These are phyloP conservation scores for Cryptococcus sp. DNA, from an alignment of 1,284 basidiomycete species.

Conservation along the genomic window DNA sequence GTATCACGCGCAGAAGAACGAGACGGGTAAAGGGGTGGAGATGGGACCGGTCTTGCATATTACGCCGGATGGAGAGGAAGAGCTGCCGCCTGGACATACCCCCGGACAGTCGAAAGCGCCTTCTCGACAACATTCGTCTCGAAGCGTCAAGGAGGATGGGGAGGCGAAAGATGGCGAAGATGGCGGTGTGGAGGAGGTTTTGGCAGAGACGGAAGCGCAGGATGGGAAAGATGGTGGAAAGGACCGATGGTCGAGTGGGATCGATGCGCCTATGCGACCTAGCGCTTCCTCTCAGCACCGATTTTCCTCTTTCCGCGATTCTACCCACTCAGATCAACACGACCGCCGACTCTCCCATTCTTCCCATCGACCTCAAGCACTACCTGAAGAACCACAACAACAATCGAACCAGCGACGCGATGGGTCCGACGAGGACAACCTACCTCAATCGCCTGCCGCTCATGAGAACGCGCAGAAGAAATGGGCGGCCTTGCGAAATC, in stretches of 20 bases:
- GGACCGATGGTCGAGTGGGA: slow-evolving; percentile 7
- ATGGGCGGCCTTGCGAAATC: slow-evolving; percentile 30
- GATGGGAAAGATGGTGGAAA: slow-evolving; percentile 5
- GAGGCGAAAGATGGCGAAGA: not conserved
- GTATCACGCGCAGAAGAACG: slow-evolving; percentile 19
- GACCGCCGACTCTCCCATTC: not conserved
- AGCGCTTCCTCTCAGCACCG: not conserved
- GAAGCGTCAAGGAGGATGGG: not conserved
- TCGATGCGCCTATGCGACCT: not conserved
- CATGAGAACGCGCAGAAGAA: slow-evolving; percentile 22
- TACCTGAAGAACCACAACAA: not conserved
- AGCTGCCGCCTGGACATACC: slow-evolving; percentile 29
- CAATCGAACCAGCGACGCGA: no score
- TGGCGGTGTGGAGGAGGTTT: not conserved
- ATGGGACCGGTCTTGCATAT: slow-evolving; percentile 28
- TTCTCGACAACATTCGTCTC: slow-evolving; percentile 2
- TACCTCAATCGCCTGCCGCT: not conserved
- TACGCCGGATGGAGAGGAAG: slow-evolving; percentile 30
- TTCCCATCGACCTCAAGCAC: not conserved
- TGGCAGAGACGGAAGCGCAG: slow-evolving; percentile 9
- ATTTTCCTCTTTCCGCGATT: slow-evolving; percentile 12
- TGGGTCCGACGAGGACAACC: slow-evolving; percentile 4
- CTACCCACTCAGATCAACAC: slow-evolving; percentile 11
- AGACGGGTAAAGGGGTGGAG: slow-evolving; percentile 18
- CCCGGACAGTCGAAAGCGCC: slow-evolving; percentile 13